These are phyloP conservation scores for Candida parachauliodes DNA, from an alignment of 805 yeast genomes.

Conservation along the genomic window DNA sequence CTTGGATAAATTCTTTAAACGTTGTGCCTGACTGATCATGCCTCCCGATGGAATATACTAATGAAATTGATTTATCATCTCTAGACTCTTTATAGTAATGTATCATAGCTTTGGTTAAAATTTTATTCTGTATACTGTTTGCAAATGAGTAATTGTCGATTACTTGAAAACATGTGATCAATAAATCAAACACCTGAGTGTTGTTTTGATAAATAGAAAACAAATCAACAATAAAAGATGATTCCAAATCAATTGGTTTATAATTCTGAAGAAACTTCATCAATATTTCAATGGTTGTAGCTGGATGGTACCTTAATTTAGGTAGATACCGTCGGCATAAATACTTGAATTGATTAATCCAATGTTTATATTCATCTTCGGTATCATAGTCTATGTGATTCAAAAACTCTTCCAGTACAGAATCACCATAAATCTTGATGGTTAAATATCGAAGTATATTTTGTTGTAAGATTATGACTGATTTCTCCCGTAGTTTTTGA, in stretches of 20 bases:
- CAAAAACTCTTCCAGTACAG: slow-evolving; percentile 5
- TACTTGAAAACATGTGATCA: neutral
- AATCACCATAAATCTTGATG: slow-evolving; percentile 16
- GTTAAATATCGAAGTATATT: slow-evolving; percentile 40
- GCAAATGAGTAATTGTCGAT: slow-evolving; percentile 1
- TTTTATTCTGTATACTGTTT: neutral
- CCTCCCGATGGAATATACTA: slow-evolving; percentile 4
- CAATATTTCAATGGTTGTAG: neutral
- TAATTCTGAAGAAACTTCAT: slow-evolving; percentile 9
- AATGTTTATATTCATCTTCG: neutral
- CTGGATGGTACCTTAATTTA: slow-evolving; percentile 4
- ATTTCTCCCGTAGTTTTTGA: slow-evolving; percentile 44
- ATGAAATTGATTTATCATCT: neutral
- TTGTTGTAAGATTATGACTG: slow-evolving; percentile 51
- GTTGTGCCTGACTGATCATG: slow-evolving; percentile 7
- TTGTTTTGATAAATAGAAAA: slow-evolving; percentile 1
- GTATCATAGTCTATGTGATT: slow-evolving; percentile 10
- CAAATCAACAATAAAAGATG: neutral
- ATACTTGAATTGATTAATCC: slow-evolving; percentile 14
- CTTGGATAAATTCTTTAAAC: slow-evolving; percentile 10
- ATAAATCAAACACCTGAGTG: neutral
- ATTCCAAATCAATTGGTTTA: neutral
- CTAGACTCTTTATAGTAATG: neutral
- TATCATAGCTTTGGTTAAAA: slow-evolving; percentile 1
- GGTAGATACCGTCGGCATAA: slow-evolving; percentile 14